Base-by-base conservation (phyloP, 2,329 filamentous ascomycete genomes). In the Fusarium subtropicale region DNA sequence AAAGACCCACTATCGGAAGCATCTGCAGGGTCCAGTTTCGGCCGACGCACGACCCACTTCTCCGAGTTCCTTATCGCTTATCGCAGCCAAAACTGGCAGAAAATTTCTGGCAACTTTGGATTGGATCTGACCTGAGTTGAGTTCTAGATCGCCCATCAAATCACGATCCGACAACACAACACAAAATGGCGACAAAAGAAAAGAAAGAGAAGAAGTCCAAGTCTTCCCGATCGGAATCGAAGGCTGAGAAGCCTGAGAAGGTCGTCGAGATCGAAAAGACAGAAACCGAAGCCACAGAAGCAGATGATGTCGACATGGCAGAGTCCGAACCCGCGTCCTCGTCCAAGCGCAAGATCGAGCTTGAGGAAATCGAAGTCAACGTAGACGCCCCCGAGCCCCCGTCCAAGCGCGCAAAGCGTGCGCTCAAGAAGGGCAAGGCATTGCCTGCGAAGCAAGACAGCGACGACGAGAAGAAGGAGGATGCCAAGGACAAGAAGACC, bases 381-480 rank as follows among this genome's bases (percentile, higher is more conserved):
- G 82, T 99, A 67, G 86, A 84, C 69, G 90, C 92, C n/a, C 96
- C 96, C 28, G 94, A 98, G 77, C 96, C 96, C 22, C 93, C 93
- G 2, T 98, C 96, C 34, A 99, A 98, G 81, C 97, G 96, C 78
- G 94, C 93, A 66, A 88, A 94, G 72, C 93, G 96, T 77, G 90
- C 91, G 66, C 88, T 97, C 61, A 98, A 97, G 80, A 97, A 97
- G 82, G 88, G 88, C 71, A 92, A 92, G 77, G 76, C 85, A 3
- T 76, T 88, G 2, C 85, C 86, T 3, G 28, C 79, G 60, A 81
- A 83, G 60, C 74, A 75, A 39, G 76, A 78, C 50, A 76, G 75
- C 76, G 75, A 81, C 72, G 72, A 77, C 70, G 74, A 81, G 71
- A 71, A 74, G 18, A 76, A 69, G 12, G 74, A 74, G 8, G 77